phyloP scores from a whole-genome alignment of 495 filamentous ascomycete genomes.

The Lindgomyces ingoldianus region DNA sequence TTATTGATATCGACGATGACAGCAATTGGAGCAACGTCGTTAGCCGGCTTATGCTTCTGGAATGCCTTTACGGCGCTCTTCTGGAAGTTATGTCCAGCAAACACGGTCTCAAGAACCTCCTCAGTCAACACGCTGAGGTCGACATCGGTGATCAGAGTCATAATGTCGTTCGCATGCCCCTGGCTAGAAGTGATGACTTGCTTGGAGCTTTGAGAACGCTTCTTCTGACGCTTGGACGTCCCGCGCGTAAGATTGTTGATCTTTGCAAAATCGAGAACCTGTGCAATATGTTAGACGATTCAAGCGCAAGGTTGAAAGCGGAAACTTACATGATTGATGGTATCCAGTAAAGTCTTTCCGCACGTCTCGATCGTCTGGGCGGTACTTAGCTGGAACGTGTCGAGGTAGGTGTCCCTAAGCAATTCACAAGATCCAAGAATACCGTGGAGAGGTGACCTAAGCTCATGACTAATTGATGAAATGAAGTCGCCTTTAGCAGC shows the following conservation, averaged over 20 bases:
- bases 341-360: conserved; percentile 73
- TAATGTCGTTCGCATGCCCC: conserved; percentile 39
- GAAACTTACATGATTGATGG: conserved; percentile 65
- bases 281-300: conserved; percentile 19
- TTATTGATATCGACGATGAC: conserved; percentile 66
- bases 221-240: conserved; percentile 38
- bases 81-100: conserved; percentile 53
- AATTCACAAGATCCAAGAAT: conserved; percentile 75
- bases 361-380: conserved; percentile 74
- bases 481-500: conserved; percentile 70
- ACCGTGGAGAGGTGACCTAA: conserved; percentile 75
- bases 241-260: conserved; percentile 55
- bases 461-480: conserved; percentile 73
- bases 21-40: conserved; percentile 47
- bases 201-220: conserved; percentile 16
- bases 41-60: conserved; percentile 20
- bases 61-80: conserved; percentile 19
- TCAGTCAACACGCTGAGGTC: conserved; percentile 56
- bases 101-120: conserved; percentile 62
- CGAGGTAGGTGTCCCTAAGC: conserved; percentile 56
- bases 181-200: conserved; percentile 13
- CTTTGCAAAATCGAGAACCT: conserved; percentile 65
- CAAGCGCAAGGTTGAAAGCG: background rate
- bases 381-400: conserved; percentile 60
- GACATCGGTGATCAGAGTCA: conserved; percentile 28